A percentile compares a stretch with the other conserved stretches of the same genome.
Evolutionary conservation across 2,329 filamentous ascomycete species (phyloP).

Genomic region (Pleoardoris graminearum): DNA sequence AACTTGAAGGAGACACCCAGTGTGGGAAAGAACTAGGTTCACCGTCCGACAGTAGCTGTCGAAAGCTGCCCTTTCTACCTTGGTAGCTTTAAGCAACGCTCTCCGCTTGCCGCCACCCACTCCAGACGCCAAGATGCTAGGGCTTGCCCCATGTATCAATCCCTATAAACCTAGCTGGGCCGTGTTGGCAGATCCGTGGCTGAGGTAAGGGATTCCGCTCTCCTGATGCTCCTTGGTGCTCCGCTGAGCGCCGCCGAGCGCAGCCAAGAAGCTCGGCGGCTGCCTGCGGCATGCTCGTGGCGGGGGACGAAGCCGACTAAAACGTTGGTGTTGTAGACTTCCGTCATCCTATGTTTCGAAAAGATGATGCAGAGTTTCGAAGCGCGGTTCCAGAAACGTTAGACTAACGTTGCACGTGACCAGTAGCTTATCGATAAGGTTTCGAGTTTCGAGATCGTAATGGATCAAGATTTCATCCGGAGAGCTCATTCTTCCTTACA

Average conservation of each 20-base stretch:
- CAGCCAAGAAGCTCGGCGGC: constrained; percentile 7
- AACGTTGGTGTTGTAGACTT: constrained; percentile 31
- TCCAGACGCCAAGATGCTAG: constrained; percentile 24
- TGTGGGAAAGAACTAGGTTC: background rate
- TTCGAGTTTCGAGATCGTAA: no score
- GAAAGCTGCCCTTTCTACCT: constrained; percentile 5
- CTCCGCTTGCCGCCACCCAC: background rate
- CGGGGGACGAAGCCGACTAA: constrained; percentile 15
- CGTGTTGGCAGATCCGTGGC: constrained; percentile 7
- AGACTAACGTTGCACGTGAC: constrained; percentile 1
- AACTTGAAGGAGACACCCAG: constrained; percentile 3
- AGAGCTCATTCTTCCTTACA: no score
- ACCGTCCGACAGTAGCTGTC: background rate
- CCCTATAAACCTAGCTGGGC: constrained; percentile 10
- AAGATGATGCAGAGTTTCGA: constrained; percentile 19
- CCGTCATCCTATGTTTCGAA: constrained; percentile 28
- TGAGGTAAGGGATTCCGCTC: constrained; percentile 10
- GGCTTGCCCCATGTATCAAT: constrained; percentile 13
- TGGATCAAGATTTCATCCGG: no score
- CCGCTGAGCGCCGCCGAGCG: constrained; percentile 8
- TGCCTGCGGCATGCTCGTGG: constrained; percentile 10
- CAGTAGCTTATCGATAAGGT: no score
- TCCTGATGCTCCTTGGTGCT: constrained; percentile 1
- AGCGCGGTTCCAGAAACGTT: background rate
- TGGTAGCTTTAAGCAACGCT: constrained; percentile 15